Evolutionary conservation across 805 yeast genomes (phyloP).

Genomic region (Metschnikowia sp.): DNA sequence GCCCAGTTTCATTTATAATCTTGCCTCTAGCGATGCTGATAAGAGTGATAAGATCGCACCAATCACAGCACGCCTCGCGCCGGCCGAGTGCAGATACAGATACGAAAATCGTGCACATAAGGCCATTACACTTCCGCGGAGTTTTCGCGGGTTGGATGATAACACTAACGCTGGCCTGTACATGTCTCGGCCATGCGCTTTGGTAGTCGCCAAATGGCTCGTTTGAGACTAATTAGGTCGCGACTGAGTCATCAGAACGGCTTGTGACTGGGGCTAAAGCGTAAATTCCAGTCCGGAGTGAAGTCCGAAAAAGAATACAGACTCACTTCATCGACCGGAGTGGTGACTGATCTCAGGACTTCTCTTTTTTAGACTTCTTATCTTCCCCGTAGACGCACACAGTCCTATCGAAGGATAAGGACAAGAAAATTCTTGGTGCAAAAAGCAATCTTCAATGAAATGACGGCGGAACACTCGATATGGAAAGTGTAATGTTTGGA

Average conservation of each 20-base stretch:
- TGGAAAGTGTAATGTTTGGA: neutral
- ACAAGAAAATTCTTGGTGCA: neutral
- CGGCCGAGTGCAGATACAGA: neutral
- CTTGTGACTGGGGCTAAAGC: neutral
- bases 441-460: neutral
- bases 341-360: too few relatives aligned
- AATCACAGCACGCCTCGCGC: slow-evolving; percentile 6
- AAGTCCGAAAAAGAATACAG: neutral
- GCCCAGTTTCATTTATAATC: slow-evolving; percentile 1
- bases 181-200: neutral
- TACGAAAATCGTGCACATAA: neutral
- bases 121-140: neutral
- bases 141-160: neutral
- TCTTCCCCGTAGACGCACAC: too few relatives aligned
- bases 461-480: neutral
- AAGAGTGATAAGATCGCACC: slow-evolving; percentile 2
- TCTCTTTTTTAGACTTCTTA: too few relatives aligned
- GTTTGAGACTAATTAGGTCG: slow-evolving; percentile 1
- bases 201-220: neutral
- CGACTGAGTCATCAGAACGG: slow-evolving; percentile 5
- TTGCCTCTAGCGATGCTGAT: neutral
- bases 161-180: slow-evolving; percentile 1
- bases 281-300: neutral
- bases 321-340: too few relatives aligned
- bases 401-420: too few relatives aligned